These are phyloP conservation scores for Fusarium phyllophilum DNA, from an alignment of 2,329 filamentous ascomycete genomes.

Conservation along the genomic window DNA sequence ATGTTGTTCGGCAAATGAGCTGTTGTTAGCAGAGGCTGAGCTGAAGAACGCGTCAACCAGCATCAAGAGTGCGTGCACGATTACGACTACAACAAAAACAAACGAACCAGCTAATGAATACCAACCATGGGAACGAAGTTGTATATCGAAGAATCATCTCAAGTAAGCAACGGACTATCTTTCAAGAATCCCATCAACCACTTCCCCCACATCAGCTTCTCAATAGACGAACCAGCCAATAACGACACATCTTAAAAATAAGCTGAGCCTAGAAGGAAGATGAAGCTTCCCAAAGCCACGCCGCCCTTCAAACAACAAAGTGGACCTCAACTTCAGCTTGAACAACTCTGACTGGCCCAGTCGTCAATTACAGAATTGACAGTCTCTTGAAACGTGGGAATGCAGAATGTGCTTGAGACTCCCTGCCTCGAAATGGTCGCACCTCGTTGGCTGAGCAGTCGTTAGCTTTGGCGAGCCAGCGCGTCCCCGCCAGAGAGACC, in stretches of 20 bases:
- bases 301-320: not conserved
- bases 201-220: not conserved
- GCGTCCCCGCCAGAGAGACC: constrained; percentile 2
- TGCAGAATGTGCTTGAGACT: not conserved
- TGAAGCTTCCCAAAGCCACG: constrained; percentile 15
- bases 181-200: not conserved
- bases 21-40: not conserved
- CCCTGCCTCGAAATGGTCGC: constrained; percentile 11
- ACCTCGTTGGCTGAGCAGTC: constrained; percentile 15
- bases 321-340: not conserved
- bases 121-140: not conserved
- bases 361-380: constrained; percentile 11
- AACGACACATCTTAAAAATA: not conserved
- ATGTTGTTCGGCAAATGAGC: too few relatives aligned
- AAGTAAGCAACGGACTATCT: constrained; percentile 10
- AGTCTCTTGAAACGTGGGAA: not conserved
- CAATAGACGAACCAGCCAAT: constrained; percentile 19
- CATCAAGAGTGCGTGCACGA: not conserved
- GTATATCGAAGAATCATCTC: not conserved
- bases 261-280: not conserved
- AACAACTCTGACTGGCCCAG: constrained; percentile 6
- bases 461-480: constrained; percentile 37
- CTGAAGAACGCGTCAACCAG: not conserved
- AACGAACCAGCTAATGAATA: not conserved
- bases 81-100: not conserved